A percentile compares a stretch with the other conserved stretches of the same genome.
These are phyloP conservation scores for Phytophthora idaei DNA, from an alignment of 352 stramenopile genomes.

Conservation along the genomic window DNA sequence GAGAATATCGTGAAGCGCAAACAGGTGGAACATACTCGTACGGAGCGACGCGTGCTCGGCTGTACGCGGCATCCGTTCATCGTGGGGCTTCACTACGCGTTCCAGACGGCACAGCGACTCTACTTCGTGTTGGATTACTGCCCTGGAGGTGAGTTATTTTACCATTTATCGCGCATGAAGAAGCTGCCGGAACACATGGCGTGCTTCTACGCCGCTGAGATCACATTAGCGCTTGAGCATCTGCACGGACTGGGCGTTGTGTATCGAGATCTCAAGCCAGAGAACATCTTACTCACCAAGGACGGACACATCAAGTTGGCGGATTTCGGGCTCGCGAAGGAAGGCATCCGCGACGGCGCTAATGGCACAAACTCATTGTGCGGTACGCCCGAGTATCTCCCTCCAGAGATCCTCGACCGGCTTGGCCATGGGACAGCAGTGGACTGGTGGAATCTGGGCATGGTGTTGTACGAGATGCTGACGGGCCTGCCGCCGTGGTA, in stretches of 20 bases:
- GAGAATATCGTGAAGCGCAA: slow-evolving; percentile 90
- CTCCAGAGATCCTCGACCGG: slow-evolving; percentile 84
- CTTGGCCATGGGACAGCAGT: slow-evolving; percentile 89
- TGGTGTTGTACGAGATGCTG: slow-evolving; percentile 86
- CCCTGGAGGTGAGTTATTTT: slow-evolving; percentile 88
- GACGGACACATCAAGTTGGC: slow-evolving; percentile 91
- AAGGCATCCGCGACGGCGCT: slow-evolving; percentile 71
- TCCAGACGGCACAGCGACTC: slow-evolving; percentile 90
- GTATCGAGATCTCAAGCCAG: slow-evolving; percentile 80
- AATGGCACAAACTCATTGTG: slow-evolving; percentile 83
- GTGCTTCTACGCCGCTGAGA: slow-evolving; percentile 90
- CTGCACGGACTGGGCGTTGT: slow-evolving; percentile 85
- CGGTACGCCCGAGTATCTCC: slow-evolving; percentile 89
- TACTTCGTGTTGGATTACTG: slow-evolving; percentile 97
- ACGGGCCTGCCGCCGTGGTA: slow-evolving; percentile 88
- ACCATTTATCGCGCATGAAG: slow-evolving; percentile 88
- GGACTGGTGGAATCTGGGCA: slow-evolving; percentile 93
- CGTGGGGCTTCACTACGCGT: slow-evolving; percentile 87
- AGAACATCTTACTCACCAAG: slow-evolving; percentile 80
- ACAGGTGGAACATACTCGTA: slow-evolving; percentile 90
- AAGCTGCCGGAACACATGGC: slow-evolving; percentile 89
- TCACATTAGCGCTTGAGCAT: slow-evolving; percentile 84
- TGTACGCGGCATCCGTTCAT: slow-evolving; percentile 90
- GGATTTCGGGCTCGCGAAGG: slow-evolving; percentile 85
- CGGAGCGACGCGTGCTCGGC: slow-evolving; percentile 83